Conservation (phyloP, 1,139 yeast genomes). For the Geotrichum klebahnii region DNA sequence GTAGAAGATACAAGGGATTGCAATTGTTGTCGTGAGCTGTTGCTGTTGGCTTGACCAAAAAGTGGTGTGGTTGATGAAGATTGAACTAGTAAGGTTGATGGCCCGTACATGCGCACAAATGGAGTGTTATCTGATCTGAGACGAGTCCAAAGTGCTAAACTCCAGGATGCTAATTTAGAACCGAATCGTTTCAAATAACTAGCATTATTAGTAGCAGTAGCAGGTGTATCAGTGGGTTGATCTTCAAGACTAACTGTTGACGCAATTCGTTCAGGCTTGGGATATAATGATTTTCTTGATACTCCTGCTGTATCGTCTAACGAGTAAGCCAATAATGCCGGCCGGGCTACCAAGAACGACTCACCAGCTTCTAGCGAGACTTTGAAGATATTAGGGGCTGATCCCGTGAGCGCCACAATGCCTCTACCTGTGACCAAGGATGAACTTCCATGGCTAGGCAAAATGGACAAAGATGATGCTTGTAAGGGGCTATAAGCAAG, state of each 20-base stretch:
- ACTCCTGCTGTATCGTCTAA: slow-evolving; percentile 28
- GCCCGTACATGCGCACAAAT: slow-evolving; percentile 24
- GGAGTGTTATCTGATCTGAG: slow-evolving; percentile 21
- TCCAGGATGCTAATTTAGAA: neutral
- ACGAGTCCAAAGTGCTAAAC: slow-evolving; percentile 15
- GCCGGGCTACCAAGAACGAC: slow-evolving; percentile 35
- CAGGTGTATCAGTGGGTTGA: neutral
- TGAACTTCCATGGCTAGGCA: slow-evolving; percentile 31
- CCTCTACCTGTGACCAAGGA: slow-evolving; percentile 41
- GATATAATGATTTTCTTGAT: slow-evolving; percentile 9
- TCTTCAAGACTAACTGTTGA: neutral
- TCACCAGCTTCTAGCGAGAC: slow-evolving; percentile 36
- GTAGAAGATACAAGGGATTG: neutral
- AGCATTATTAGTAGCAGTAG: neutral
- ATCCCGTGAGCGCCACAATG: slow-evolving; percentile 36
- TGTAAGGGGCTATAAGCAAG: slow-evolving; percentile 34
- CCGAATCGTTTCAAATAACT: neutral
- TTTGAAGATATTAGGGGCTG: slow-evolving; percentile 37
- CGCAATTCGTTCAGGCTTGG: slow-evolving; percentile 4
- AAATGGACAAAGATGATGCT: slow-evolving; percentile 28
- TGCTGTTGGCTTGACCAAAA: neutral
- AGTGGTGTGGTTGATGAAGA: slow-evolving; percentile 10
- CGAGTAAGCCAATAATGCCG: slow-evolving; percentile 39
- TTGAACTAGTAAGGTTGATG: slow-evolving; percentile 25
- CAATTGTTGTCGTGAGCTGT: neutral